phyloP scores from a whole-genome alignment of 164 flowering plant genomes.

The Tinospora cordifolia region DNA sequence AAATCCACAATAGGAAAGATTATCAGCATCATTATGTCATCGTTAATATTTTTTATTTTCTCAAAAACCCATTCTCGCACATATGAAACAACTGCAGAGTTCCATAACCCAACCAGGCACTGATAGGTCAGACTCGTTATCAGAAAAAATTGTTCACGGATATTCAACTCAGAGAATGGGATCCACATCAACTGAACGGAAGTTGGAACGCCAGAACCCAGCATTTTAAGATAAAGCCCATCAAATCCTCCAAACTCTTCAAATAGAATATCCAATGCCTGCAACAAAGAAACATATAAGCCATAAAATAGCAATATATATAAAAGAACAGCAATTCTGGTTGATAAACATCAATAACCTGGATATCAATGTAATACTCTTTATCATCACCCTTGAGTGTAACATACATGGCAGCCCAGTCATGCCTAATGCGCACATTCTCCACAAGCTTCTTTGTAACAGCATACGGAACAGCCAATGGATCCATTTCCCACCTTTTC shows the following conservation, averaged over 20 bases:
- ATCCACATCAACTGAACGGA: conserved; percentile 84
- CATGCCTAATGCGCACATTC: conserved; percentile 80
- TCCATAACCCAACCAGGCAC: conserved; percentile 53
- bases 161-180: conserved; percentile 77
- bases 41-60: conserved; percentile 42
- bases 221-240: conserved; percentile 75
- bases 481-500: conserved; percentile 87
- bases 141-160: conserved; percentile 58
- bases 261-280: conserved; percentile 76
- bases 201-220: conserved; percentile 73
- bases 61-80: conserved; percentile 34
- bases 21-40: conserved; percentile 63
- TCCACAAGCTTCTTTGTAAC: conserved; percentile 69
- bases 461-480: conserved; percentile 80
- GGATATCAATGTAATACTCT: conserved; percentile 62
- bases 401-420: conserved; percentile 83
- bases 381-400: conserved; percentile 70
- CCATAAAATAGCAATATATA: background rate
- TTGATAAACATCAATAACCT: conserved; percentile 33
- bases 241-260: conserved; percentile 91
- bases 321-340: background rate
- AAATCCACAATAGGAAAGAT: conserved; percentile 60
- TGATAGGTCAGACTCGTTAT: conserved; percentile 34
- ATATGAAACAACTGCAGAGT: conserved; percentile 30
- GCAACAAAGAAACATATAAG: conserved; percentile 21